Percentiles rank a stretch among this genome's conserved stretches.
Evolutionary conservation across 2,329 filamentous ascomycete species (phyloP).

Genomic region (Botrytis aclada): DNA sequence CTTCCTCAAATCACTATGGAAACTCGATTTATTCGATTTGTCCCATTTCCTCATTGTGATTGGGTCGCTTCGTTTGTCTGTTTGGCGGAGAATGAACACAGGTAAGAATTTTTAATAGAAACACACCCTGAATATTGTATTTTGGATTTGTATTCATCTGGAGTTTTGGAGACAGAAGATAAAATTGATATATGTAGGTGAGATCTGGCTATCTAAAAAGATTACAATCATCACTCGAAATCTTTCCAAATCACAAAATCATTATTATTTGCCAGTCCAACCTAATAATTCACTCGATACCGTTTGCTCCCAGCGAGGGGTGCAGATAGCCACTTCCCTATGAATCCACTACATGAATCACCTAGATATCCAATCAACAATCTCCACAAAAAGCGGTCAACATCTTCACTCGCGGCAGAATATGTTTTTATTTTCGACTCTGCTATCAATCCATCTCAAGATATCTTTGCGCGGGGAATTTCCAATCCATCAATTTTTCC

Average conservation of each 20-base stretch:
- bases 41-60: not conserved
- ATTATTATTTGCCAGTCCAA: not conserved
- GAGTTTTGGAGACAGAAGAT: not conserved
- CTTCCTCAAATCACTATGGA: not conserved
- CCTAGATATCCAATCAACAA: not conserved
- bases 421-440: constrained; percentile 17
- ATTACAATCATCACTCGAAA: not conserved
- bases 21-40: not conserved
- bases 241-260: not conserved
- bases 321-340: not conserved
- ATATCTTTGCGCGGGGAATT: constrained; percentile 4
- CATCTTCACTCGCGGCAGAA: not conserved
- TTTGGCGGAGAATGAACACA: not conserved
- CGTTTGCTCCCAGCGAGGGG: not conserved
- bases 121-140: not conserved
- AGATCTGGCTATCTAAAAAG: not conserved
- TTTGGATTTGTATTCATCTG: not conserved
- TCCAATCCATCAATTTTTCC: not conserved
- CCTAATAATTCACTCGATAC: not conserved
- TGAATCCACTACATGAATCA: not conserved
- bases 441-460: not conserved
- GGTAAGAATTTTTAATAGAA: not conserved
- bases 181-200: not conserved
- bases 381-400: not conserved
- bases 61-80: not conserved